Percentiles rank a stretch among this genome's conserved stretches.
Conservation (phyloP, 306 rosid species). For the Cucurbita argyrosperma region DNA sequence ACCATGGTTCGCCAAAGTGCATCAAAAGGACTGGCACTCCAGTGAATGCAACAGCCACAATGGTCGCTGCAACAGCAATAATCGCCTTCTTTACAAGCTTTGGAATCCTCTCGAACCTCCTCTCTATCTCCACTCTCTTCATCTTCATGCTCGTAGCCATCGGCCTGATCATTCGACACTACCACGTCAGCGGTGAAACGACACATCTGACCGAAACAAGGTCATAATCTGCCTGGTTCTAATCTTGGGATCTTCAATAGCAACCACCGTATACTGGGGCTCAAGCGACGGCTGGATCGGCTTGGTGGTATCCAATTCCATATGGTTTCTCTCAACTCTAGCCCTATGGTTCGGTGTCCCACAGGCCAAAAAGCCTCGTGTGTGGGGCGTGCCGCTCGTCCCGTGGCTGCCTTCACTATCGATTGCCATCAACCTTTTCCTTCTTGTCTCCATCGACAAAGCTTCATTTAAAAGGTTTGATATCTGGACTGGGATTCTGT, state of each 20-base stretch:
- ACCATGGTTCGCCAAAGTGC: slow-evolving; percentile 60
- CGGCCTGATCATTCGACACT: too few relatives aligned
- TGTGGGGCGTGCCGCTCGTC: too few relatives aligned
- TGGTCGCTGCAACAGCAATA: too few relatives aligned
- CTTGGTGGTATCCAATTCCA: slow-evolving; percentile 16
- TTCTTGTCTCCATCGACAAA: slow-evolving; percentile 5
- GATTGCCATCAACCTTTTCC: too few relatives aligned
- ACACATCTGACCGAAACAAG: slow-evolving; percentile 17
- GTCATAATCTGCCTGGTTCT: slow-evolving; percentile 21
- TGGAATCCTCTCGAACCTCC: too few relatives aligned
- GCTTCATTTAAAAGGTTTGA: slow-evolving; percentile 45
- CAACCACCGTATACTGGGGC: slow-evolving; percentile 29
- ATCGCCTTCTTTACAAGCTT: too few relatives aligned
- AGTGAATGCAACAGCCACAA: too few relatives aligned
- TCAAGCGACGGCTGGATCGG: slow-evolving; percentile 29
- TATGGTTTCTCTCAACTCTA: slow-evolving; percentile 41
- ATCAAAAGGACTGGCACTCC: slow-evolving; percentile 59
- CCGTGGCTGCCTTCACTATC: too few relatives aligned
- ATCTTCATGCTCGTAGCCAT: too few relatives aligned
- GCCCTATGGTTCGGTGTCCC: slow-evolving; percentile 48
- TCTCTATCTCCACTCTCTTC: too few relatives aligned
- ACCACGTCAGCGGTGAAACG: too few relatives aligned
- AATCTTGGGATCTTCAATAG: slow-evolving; percentile 34
- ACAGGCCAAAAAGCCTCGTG: slow-evolving; percentile 37
- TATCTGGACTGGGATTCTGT: slow-evolving; percentile 25